Conservation (phyloP, 2,329 filamentous ascomycete genomes). For the Colletotrichum zoysiae region DNA sequence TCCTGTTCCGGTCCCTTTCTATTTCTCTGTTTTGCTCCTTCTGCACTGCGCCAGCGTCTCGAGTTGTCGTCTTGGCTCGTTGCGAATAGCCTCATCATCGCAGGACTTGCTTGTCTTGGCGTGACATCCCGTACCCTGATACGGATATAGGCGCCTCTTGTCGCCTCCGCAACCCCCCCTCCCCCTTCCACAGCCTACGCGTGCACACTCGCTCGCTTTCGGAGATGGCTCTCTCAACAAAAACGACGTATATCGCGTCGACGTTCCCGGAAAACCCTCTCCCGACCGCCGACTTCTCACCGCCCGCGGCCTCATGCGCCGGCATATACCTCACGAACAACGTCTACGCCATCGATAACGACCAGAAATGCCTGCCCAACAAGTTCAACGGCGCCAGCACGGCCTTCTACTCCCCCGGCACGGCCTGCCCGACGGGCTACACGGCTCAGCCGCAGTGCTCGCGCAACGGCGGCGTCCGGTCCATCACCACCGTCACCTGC, state of each 20-base stretch:
- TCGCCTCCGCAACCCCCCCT: too few species aligned
- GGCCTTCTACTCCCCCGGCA: slow-evolving; percentile 42
- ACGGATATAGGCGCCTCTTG: not conserved
- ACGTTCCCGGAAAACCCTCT: slow-evolving; percentile 43
- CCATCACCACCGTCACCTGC: slow-evolving; percentile 47
- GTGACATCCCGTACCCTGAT: not conserved
- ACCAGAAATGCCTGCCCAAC: slow-evolving; percentile 43
- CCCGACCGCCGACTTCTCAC: slow-evolving; percentile 44
- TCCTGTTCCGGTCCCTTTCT: not conserved
- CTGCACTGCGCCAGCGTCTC: not conserved
- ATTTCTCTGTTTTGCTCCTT: not conserved
- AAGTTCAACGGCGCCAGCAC: slow-evolving; percentile 41
- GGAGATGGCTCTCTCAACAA: slow-evolving; percentile 19
- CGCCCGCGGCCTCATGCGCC: slow-evolving; percentile 37
- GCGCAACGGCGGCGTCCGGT: slow-evolving; percentile 43
- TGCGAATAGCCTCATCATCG: slow-evolving; percentile 10
- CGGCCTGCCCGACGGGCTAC: slow-evolving; percentile 36
- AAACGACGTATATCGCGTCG: slow-evolving; percentile 36
- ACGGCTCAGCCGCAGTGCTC: slow-evolving; percentile 47
- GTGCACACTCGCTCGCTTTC: not conserved
- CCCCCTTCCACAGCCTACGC: not conserved
- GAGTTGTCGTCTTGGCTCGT: not conserved
- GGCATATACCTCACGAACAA: slow-evolving; percentile 41
- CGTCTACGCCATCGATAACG: slow-evolving; percentile 43
- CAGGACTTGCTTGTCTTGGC: not conserved